phyloP scores from a whole-genome alignment of 2,329 filamentous ascomycete species.

The Xylogone sp. region DNA sequence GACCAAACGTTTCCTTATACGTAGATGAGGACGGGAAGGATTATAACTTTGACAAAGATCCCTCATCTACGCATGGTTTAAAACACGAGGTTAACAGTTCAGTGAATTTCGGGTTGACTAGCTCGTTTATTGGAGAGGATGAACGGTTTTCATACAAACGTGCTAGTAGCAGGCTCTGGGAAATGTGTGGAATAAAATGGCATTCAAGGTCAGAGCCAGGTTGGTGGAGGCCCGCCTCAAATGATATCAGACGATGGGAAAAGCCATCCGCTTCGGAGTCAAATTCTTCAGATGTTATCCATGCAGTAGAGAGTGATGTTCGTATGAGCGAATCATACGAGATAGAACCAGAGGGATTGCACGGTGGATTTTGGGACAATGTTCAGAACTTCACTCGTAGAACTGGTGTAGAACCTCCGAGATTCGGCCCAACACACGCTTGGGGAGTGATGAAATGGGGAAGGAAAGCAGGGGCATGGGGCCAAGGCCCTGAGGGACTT shows the following conservation, averaged over 20 bases:
- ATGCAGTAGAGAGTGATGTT: conserved; percentile 28
- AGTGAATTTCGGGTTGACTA: conserved; percentile 62
- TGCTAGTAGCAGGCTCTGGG: conserved; percentile 74
- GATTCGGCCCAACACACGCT: conserved; percentile 47
- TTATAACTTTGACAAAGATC: conserved; percentile 53
- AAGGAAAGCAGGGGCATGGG: conserved; percentile 46
- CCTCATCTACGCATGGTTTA: conserved; percentile 18
- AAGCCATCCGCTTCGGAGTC: conserved; percentile 1
- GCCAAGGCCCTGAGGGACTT: conserved; percentile 40
- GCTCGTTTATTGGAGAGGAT: conserved; percentile 74
- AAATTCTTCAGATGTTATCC: not conserved
- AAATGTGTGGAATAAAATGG: conserved; percentile 73
- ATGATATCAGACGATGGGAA: conserved; percentile 67
- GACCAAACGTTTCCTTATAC: conserved; percentile 73
- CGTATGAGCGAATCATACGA: conserved; percentile 37
- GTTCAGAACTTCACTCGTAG: conserved; percentile 30
- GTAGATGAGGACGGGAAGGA: conserved; percentile 39
- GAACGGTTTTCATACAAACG: conserved; percentile 79
- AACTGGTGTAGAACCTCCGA: conserved; percentile 40
- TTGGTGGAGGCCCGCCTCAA: conserved; percentile 68
- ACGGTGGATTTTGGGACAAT: conserved; percentile 17
- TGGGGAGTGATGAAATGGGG: conserved; percentile 52
- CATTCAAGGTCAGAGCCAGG: conserved; percentile 55
- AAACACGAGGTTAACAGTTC: conserved; percentile 33
- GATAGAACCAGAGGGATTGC: conserved; percentile 40